Conservation (phyloP, 2,329 filamentous ascomycete genomes). For the Sclerotinia trifoliorum region DNA sequence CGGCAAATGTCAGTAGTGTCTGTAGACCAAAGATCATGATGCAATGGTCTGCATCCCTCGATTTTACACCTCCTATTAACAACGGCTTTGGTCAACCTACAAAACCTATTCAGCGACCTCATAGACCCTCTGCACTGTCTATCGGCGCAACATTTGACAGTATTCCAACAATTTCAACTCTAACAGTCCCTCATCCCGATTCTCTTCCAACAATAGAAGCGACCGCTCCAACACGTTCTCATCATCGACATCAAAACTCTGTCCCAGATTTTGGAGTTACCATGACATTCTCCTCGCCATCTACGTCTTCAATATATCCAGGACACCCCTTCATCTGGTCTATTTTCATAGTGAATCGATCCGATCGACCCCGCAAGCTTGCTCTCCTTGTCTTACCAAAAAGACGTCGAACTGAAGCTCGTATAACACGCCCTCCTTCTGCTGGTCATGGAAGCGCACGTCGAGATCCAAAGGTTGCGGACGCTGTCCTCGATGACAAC, state of each 20-base stretch:
- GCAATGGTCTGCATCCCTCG: slow-evolving; percentile 66
- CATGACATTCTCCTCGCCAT: slow-evolving; percentile 68
- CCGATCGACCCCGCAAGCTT: slow-evolving; percentile 61
- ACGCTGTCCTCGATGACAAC: slow-evolving; percentile 70
- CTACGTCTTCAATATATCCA: slow-evolving; percentile 56
- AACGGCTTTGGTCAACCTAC: slow-evolving; percentile 58
- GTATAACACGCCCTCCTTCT: slow-evolving; percentile 47
- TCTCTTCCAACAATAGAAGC: slow-evolving; percentile 59
- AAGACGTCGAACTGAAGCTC: slow-evolving; percentile 58
- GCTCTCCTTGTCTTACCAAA: slow-evolving; percentile 67
- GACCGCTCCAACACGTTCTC: slow-evolving; percentile 35
- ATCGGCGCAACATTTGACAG: slow-evolving; percentile 55
- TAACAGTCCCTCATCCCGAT: slow-evolving; percentile 58
- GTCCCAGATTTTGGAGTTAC: slow-evolving; percentile 67
- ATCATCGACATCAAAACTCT: slow-evolving; percentile 43
- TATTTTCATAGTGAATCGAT: slow-evolving; percentile 74
- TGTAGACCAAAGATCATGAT: slow-evolving; percentile 64
- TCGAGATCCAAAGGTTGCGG: slow-evolving; percentile 48
- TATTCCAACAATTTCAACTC: slow-evolving; percentile 54
- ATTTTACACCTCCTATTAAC: slow-evolving; percentile 66
- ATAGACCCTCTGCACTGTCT: slow-evolving; percentile 63
- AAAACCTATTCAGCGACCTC: slow-evolving; percentile 59
- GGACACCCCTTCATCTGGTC: slow-evolving; percentile 70
- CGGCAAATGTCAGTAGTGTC: slow-evolving; percentile 53
- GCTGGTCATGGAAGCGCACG: slow-evolving; percentile 42